These are phyloP conservation scores for Sarcodon sp. DNA, from an alignment of 768 basidiomycete species.

Conservation along the genomic window DNA sequence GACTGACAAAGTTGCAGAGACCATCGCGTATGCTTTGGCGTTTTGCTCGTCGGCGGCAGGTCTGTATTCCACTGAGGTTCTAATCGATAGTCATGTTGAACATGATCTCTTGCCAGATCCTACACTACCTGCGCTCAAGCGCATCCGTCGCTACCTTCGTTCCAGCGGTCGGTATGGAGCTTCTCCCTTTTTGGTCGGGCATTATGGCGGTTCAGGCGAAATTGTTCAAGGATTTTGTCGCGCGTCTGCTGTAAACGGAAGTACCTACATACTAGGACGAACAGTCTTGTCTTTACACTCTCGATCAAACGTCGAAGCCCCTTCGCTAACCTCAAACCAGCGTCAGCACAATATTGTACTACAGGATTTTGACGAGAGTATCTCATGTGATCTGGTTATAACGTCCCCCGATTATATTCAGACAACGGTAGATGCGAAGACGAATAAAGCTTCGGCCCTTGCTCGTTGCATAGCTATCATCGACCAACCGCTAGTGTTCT, in stretches of 20 bases:
- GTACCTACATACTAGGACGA: slow-evolving; percentile 60
- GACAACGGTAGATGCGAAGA: slow-evolving; percentile 2
- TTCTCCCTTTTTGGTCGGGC: slow-evolving; percentile 86
- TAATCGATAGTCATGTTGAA: background rate
- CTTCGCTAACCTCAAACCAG: background rate
- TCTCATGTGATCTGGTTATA: slow-evolving; percentile 43
- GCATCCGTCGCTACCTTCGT: slow-evolving; percentile 61
- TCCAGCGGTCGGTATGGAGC: slow-evolving; percentile 80
- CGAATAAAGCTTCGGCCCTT: slow-evolving; percentile 9
- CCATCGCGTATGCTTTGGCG: slow-evolving; percentile 70
- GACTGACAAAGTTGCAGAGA: slow-evolving; percentile 36
- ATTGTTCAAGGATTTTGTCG: slow-evolving; percentile 88
- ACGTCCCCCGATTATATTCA: slow-evolving; percentile 26
- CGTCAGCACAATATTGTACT: slow-evolving; percentile 32
- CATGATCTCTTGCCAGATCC: slow-evolving; percentile 33
- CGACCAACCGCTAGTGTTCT: slow-evolving; percentile 23
- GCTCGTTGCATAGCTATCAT: slow-evolving; percentile 42
- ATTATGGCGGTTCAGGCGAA: slow-evolving; percentile 90
- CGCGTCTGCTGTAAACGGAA: slow-evolving; percentile 70
- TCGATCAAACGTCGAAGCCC: slow-evolving; percentile 2
- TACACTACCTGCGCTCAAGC: slow-evolving; percentile 49
- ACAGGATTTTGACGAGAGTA: slow-evolving; percentile 45
- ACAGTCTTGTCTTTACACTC: slow-evolving; percentile 15
- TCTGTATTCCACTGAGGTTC: slow-evolving; percentile 16
- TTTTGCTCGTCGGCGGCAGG: slow-evolving; percentile 50